Base-by-base conservation (phyloP, 2,329 filamentous ascomycete species). In the Tolypocladium cylindrosporum region DNA sequence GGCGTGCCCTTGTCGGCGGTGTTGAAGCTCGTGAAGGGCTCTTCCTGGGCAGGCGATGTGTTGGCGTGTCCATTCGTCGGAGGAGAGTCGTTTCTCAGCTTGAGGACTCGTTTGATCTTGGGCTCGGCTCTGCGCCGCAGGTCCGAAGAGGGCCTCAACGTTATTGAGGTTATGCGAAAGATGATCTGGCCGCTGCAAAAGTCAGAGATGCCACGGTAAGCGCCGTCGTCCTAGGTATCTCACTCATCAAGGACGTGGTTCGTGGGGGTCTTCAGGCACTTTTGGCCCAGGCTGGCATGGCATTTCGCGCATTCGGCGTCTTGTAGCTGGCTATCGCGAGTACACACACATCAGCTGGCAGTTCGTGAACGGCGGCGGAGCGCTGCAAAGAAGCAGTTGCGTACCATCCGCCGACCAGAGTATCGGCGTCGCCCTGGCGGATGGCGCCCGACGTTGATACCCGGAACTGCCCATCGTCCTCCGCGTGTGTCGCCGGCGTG, bases 201-300 rank as follows among this genome's bases (percentile, higher is more conserved):
- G 48, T 51, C 24, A 48, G 45, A 31, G 24, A 19, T 9, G 24
- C 19, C 45, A 48, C 1, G 8, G 45, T 13, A 24, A 9, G 10
- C 6, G 45, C 8, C 45, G 24, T 27, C 4, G 7, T 48, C 27
- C 9, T 24, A 21, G 11, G 36, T 60, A 40, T 61, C 70, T 62
- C 61, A 77, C 76, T 69, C 61, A 21, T 69, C 58, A 31, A 77
- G 59, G 27, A 72, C 69, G 61, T 77, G 74, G 53, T 74, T 74
- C 1, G 65, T 52, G 0, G 72, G 68, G 14, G 67, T 70, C 0
- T 63, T 62, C 10, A 73, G 16, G 61, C 71, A 76, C 56, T 65
- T 67, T 11, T 73, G 64, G 9, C 75, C 75, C 11, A 77, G 45
- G 1, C 66, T 58, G 19, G 66, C 58, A 24, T 58, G 50, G 58